A percentile compares a stretch with the other conserved stretches of the same genome.
These are phyloP conservation scores for Diaporthe vaccinii DNA, from an alignment of 2,329 filamentous ascomycete species.

Conservation along the genomic window DNA sequence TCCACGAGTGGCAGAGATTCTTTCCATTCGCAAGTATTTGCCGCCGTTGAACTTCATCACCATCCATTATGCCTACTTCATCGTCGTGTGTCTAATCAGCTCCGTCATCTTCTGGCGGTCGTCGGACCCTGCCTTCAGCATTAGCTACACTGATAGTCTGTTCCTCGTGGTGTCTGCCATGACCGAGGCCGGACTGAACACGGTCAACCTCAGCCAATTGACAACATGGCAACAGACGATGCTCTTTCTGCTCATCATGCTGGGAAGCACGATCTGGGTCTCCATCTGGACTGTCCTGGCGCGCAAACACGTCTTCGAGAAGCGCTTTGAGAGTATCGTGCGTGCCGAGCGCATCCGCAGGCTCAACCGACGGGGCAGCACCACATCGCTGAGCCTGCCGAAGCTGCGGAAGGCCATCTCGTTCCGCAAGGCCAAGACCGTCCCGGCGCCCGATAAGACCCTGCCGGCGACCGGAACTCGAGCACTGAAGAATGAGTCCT, in stretches of 20 bases:
- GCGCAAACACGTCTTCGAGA: constrained; percentile 73
- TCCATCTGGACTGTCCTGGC: constrained; percentile 74
- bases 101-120: constrained; percentile 74
- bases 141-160: constrained; percentile 74
- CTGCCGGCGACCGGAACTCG: constrained; percentile 25
- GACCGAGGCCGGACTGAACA: constrained; percentile 77
- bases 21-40: constrained; percentile 39
- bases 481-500: not conserved
- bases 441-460: not conserved
- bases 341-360: constrained; percentile 49
- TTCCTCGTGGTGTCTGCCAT: constrained; percentile 77
- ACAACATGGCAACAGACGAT: constrained; percentile 78
- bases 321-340: constrained; percentile 68
- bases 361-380: constrained; percentile 43
- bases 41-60: constrained; percentile 72
- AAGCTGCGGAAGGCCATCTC: constrained; percentile 14
- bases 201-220: constrained; percentile 72
- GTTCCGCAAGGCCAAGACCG: constrained; percentile 34
- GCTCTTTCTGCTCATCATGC: constrained; percentile 74
- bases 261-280: constrained; percentile 77
- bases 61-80: constrained; percentile 77
- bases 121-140: constrained; percentile 62
- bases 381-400: not conserved
- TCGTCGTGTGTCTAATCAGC: constrained; percentile 65
- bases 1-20: constrained; percentile 22